Evolutionary conservation across 805 yeast genomes (phyloP), one percentile per base, ranked within the genome.

Genomic region (Myxozyma lipomycoides): DNA sequence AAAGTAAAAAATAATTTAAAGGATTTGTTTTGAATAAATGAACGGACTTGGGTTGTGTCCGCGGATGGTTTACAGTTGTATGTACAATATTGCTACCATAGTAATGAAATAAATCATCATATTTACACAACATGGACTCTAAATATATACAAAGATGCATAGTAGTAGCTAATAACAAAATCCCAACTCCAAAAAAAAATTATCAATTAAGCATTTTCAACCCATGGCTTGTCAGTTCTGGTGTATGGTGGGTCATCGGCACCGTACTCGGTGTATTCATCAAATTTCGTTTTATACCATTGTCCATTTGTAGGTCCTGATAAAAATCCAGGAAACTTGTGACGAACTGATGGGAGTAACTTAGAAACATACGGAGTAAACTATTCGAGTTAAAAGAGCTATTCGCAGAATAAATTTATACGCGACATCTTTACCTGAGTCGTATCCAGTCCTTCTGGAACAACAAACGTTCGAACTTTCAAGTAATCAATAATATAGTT

Each of bases 381-480:
- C 41, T 70, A n/a, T 17, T n/a, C n/a, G n/a, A n/a, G n/a, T n/a
- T n/a, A n/a, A n/a, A n/a, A 34, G 10, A 21, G 42, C 17, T 15
- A 19, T 18, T 30, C 15, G 45, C 25, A 12, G 12, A 12, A n/a
- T 37, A 17, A 12, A 10, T 37, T 37, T 37, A 10, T 10, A 37
- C 21, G 46, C 9, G 10, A 12, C 45, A n/a, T 9, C 47, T 61
- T 24, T 32, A 56, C 51, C 39, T 63, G 60, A 3, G 70, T 60
- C 7, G 53, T 28, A 12, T 61, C 60, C 10, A 70, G 62, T 17
- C 66, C 72, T 1, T 72, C 67, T 3, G 98, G 98, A 7, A 82
- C 88, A 2, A 86, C 95, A 69, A 83, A 93, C 0, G 98, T 88
- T 62, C 96, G 78, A 26, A 91, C 98, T 64, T 83, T 88, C 40